Evolutionary conservation across 345 rosid genomes (phyloP).

Genomic region (Aquilaria sinensis): DNA sequence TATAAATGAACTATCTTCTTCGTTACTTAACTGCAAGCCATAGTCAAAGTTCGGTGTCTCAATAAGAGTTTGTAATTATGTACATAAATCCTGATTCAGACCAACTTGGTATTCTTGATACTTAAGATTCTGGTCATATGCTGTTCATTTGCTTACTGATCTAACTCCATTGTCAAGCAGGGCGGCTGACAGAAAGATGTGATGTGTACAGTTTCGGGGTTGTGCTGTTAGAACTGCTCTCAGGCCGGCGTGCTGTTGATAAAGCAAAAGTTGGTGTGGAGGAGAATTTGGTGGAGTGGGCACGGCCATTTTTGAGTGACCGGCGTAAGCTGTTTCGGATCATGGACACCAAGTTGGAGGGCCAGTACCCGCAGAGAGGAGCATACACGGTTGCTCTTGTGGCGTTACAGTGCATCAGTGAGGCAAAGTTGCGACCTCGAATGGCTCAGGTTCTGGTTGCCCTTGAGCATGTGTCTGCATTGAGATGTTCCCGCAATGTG

Average conservation of each 20-base stretch:
- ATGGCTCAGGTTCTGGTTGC: slow-evolving; percentile 52
- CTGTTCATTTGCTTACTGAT: too few species aligned
- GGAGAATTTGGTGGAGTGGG: slow-evolving; percentile 77
- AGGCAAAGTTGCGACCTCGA: slow-evolving; percentile 58
- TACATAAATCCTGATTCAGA: too few species aligned
- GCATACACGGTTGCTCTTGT: slow-evolving; percentile 49
- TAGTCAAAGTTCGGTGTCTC: too few species aligned
- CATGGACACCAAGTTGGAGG: slow-evolving; percentile 71
- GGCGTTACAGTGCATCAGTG: slow-evolving; percentile 50
- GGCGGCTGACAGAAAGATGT: slow-evolving; percentile 52
- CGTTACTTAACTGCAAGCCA: too few species aligned
- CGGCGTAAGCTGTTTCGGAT: slow-evolving; percentile 55
- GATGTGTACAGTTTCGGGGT: slow-evolving; percentile 81
- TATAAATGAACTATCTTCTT: too few species aligned
- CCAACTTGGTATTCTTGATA: too few species aligned
- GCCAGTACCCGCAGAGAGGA: slow-evolving; percentile 56
- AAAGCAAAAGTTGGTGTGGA: slow-evolving; percentile 41
- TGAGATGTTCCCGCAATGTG: too few species aligned
- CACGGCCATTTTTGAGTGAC: slow-evolving; percentile 54
- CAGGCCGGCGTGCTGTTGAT: slow-evolving; percentile 56
- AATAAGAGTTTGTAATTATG: too few species aligned
- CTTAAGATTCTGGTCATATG: too few species aligned
- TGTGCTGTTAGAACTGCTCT: slow-evolving; percentile 52
- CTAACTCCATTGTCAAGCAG: slow-evolving; percentile 19
- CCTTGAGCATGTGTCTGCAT: slow-evolving; percentile 19